Evolutionary conservation across 2,329 filamentous ascomycete species (phyloP).

Genomic region (Trichoderma atrobrunneum): DNA sequence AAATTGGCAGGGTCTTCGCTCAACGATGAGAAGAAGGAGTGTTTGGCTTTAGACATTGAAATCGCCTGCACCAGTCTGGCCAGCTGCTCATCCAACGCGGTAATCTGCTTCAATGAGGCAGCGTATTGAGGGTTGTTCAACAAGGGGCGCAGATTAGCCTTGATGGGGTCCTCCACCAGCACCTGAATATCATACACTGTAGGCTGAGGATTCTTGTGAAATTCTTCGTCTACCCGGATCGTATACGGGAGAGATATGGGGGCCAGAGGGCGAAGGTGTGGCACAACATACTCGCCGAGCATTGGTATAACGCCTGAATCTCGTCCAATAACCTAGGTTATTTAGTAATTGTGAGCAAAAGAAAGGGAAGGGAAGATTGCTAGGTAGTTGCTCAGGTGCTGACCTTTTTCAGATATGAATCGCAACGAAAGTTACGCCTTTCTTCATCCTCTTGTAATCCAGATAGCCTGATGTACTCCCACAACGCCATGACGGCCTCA

Average conservation of each 20-base stretch:
- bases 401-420: constrained; percentile 76
- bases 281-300: constrained; percentile 74
- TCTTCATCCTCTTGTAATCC: constrained; percentile 92
- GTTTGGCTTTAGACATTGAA: constrained; percentile 81
- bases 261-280: constrained; percentile 74
- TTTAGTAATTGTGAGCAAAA: neutral
- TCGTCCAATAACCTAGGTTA: constrained; percentile 63
- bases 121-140: constrained; percentile 69
- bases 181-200: constrained; percentile 92
- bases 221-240: constrained; percentile 84
- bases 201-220: constrained; percentile 69
- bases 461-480: constrained; percentile 89
- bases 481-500: constrained; percentile 85
- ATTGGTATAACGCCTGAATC: constrained; percentile 83
- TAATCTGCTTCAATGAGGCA: constrained; percentile 71
- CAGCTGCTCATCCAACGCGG: constrained; percentile 77
- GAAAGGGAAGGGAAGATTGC: neutral
- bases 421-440: constrained; percentile 87
- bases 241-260: constrained; percentile 87
- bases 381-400: constrained; percentile 26
- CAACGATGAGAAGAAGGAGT: constrained; percentile 79
- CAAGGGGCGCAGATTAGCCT: constrained; percentile 61
- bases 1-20: constrained; percentile 81
- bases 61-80: constrained; percentile 80
- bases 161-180: constrained; percentile 77